phyloP scores from a whole-genome alignment of 371 early-diverging fungal genomes.

The Blakeslea trispora region DNA sequence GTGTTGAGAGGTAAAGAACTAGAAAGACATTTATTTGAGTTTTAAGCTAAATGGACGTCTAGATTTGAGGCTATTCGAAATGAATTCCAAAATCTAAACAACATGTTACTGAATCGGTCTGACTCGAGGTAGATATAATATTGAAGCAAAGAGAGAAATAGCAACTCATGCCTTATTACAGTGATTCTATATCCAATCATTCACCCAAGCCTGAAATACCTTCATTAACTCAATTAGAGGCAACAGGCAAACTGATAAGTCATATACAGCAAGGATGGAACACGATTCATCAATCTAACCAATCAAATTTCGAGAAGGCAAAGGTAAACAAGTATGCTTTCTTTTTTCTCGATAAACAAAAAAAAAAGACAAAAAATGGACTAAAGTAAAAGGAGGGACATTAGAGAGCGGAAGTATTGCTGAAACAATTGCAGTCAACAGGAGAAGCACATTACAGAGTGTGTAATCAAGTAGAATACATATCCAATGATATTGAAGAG shows the following conservation, averaged over 20 bases:
- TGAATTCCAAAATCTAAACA: conserved; percentile 37
- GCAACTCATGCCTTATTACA: background rate
- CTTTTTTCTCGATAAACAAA: no score
- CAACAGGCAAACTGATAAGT: conserved; percentile 26
- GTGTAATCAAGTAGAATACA: conserved; percentile 12
- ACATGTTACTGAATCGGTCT: conserved; percentile 23
- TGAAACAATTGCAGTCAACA: conserved; percentile 20
- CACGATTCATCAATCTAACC: conserved; percentile 25
- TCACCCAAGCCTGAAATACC: conserved; percentile 2
- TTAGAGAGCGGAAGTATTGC: conserved; percentile 3
- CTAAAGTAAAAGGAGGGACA: background rate
- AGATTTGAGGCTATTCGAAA: conserved; percentile 33
- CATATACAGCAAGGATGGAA: conserved; percentile 27
- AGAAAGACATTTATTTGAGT: no score
- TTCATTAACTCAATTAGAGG: conserved; percentile 20
- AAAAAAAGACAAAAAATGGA: no score
- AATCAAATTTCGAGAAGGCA: conserved; percentile 28
- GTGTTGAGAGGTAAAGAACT: conserved; percentile 28
- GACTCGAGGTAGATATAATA: conserved; percentile 22
- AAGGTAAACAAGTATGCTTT: no score
- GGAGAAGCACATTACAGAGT: conserved; percentile 18
- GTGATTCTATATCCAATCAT: background rate
- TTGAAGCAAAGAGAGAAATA: background rate
- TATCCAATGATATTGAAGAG: background rate
- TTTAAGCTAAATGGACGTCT: background rate